A percentile compares a stretch with the other conserved stretches of the same genome.
These are phyloP conservation scores for Mycena indigotica DNA, from an alignment of 768 basidiomycete species.

Conservation along the genomic window DNA sequence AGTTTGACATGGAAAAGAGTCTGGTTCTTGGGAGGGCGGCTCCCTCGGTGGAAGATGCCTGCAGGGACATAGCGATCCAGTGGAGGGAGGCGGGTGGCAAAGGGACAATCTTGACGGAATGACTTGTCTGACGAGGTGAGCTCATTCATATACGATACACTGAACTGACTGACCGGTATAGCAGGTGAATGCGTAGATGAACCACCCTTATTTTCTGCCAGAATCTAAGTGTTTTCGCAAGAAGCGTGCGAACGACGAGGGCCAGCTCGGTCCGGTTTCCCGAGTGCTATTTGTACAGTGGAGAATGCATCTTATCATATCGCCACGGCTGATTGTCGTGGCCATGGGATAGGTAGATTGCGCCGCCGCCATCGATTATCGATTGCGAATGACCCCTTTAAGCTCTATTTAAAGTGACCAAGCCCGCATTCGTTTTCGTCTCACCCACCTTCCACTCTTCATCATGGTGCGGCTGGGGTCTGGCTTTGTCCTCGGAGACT, in stretches of 20 bases:
- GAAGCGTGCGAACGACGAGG: no score
- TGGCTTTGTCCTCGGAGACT: background rate
- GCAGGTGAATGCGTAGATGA: no score
- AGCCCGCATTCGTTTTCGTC: background rate
- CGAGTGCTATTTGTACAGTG: no score
- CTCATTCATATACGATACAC: no score
- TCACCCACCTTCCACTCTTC: background rate
- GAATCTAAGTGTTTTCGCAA: no score
- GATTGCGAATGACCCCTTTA: background rate
- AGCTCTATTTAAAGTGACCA: background rate
- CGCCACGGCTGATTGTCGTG: no score
- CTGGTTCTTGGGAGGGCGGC: conserved; percentile 1
- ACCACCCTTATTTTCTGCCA: no score
- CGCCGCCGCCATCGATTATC: background rate
- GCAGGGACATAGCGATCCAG: conserved; percentile 2
- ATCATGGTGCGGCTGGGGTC: background rate
- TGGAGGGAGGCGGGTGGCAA: conserved; percentile 17
- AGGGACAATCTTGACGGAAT: conserved; percentile 10
- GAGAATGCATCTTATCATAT: no score
- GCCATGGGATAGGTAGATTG: no score
- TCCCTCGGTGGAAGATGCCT: conserved; percentile 5
- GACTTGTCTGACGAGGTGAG: no score
- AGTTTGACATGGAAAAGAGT: conserved; percentile 9
- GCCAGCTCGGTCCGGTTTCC: no score
- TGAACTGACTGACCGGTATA: no score